phyloP scores from a whole-genome alignment of 805 yeast species.

The Saturnispora diversa region DNA sequence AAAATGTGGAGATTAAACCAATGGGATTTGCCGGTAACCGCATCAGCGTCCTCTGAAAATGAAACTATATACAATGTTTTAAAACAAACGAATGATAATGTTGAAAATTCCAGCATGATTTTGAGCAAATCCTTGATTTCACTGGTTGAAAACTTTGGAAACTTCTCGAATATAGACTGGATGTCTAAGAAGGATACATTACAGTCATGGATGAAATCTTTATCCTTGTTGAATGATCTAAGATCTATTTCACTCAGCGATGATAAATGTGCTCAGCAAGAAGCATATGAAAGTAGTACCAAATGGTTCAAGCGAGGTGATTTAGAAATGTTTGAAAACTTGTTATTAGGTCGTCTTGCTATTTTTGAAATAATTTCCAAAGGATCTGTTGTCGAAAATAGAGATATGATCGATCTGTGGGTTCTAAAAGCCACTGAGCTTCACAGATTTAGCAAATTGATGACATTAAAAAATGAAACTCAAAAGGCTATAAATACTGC shows the following conservation, averaged over 20 bases:
- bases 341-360: constrained; percentile 36
- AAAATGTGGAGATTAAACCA: constrained; percentile 71
- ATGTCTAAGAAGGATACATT: constrained; percentile 11
- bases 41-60: constrained; percentile 31
- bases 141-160: constrained; percentile 1
- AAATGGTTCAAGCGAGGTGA: constrained; percentile 35
- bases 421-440: constrained; percentile 32
- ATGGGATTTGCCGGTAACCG: constrained; percentile 64
- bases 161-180: background rate
- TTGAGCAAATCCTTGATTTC: constrained; percentile 17
- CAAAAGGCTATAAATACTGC: constrained; percentile 49
- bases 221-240: constrained; percentile 27
- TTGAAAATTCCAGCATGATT: constrained; percentile 6
- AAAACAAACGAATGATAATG: constrained; percentile 37
- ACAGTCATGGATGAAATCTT: constrained; percentile 26
- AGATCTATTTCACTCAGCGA: constrained; percentile 16
- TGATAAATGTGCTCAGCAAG: background rate
- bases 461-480: constrained; percentile 31
- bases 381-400: background rate
- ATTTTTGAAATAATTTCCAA: constrained; percentile 26
- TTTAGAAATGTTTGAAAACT: constrained; percentile 33
- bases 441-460: constrained; percentile 33
- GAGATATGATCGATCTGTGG: constrained; percentile 11
- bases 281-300: constrained; percentile 18
- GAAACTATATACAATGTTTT: constrained; percentile 46